Base-by-base conservation (phyloP, 176 grass and related monocot species). In the Triticum dicoccoides region DNA sequence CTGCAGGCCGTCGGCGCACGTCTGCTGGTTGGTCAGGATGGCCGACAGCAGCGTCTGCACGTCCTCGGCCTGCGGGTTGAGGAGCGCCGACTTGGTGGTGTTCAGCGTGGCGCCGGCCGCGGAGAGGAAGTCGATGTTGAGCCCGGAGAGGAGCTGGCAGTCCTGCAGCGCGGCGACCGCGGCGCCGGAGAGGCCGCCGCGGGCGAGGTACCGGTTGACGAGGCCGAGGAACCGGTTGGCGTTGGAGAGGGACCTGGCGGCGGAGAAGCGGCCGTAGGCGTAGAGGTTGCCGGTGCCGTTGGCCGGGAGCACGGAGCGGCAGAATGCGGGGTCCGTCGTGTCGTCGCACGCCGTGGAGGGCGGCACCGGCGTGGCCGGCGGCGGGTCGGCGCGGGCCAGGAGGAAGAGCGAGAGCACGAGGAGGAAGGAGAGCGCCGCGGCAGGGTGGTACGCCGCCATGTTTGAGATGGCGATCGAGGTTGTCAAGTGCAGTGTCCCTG, bases 1-100 rank as follows among this genome's bases (percentile, higher is more conserved):
- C 83, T 96, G 91, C 10, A 98, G 86, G 21, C 96, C 94, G 65
- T 98, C 96, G 85, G 87, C 81, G 75, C 96, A 98, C 9, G 96
- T 98, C 87, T 96, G 96, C 87, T 98, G 96, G 88, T 98, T 98
- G 69, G 96, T 98, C 29, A 98, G 52, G 83, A 98, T 91, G 12
- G 93, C 96, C 9, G 96, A 96, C 47, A 98, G 90, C 61, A 94
- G 86, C 47, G 96, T 96, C 73, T 94, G 93, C 33, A 94, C 84
- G 73, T 86, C 42, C 82, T 98, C 96, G 6, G 94, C 35, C 85
- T 98, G 96, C 13, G 84, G 91, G 88, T 98, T 90, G 11, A 98
- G 84, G 17, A 98, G 96, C 21, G 58, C 66, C 68, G 51, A 54
- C 51, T 49, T 92, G 14, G 88, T 88, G 13, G 76, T 41, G 79